Evolutionary conservation across 257 asterid species (phyloP), one percentile per base, ranked within the genome.

Genomic region (Linderniella brevidens): DNA sequence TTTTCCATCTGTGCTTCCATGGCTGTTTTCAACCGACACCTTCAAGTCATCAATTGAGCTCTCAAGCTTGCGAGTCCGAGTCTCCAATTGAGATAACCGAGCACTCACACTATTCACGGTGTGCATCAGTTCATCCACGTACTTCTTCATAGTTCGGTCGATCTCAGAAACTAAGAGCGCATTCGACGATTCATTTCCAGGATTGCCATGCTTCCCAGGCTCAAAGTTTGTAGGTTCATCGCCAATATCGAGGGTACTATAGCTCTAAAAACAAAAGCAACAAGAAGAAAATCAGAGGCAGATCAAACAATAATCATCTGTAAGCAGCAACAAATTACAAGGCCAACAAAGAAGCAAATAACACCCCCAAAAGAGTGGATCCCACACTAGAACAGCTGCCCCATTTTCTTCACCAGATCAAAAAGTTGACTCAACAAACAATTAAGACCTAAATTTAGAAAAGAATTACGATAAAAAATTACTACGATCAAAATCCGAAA

Each of bases 71-170:
- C 81, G 76, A 55, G 78, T 66, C 60, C 84, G 81, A 36, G 81
- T 75, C 58, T 85, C 99, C 77, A 90, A 64, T 68, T 90, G 96
- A 0, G 96, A 69, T 55, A 90, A 48, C 20, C 92, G 70, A n/a
- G 92, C 93, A 73, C 80, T 76, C 56, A 85, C 67, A 46, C 75
- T 71, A 45, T 85, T 96, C 46, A 90, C 52, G 13, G 78, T 80
- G 64, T 81, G 85, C 51, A 77, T 54, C 64, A 90, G 65, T 66
- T 59, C 75, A 63, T 90, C 94, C 64, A 75, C 72, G 65, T 90
- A 68, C 65, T 77, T 85, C 66, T 79, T 82, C 92, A 90, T 64
- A 39, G 73, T 68, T 54, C 65, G 76, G 65, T 85, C 93, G 66
- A 90, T 75, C 76, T 85, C 94, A 17, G 92, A 75, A 56, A 82